Percentiles rank a stretch among this genome's conserved stretches.
These are phyloP conservation scores for Penicillium aurantiogriseum DNA, from an alignment of 2,329 filamentous ascomycete species.

Conservation along the genomic window DNA sequence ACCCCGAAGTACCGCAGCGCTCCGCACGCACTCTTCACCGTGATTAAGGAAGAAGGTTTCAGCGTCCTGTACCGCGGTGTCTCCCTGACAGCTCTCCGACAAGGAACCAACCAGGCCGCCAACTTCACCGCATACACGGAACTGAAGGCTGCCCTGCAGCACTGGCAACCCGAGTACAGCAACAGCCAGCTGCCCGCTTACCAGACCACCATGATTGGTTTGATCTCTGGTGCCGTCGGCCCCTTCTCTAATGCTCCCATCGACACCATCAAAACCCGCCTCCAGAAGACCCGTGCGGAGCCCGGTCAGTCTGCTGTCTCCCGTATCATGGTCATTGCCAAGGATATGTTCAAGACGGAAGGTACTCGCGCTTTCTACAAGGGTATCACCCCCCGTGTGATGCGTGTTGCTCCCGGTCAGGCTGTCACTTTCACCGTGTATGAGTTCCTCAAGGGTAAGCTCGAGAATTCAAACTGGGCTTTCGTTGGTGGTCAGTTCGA, in stretches of 20 bases:
- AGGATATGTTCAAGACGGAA: constrained; percentile 90
- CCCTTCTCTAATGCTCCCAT: constrained; percentile 96
- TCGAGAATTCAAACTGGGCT: constrained; percentile 64
- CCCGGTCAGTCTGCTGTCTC: constrained; percentile 76
- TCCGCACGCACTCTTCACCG: constrained; percentile 77
- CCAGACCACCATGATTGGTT: constrained; percentile 86
- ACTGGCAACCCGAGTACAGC: constrained; percentile 67
- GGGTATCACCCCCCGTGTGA: constrained; percentile 95
- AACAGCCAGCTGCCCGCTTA: constrained; percentile 71
- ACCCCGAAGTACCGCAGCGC: constrained; percentile 97
- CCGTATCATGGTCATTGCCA: constrained; percentile 74
- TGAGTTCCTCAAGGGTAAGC: constrained; percentile 69
- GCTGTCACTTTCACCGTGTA: constrained; percentile 75
- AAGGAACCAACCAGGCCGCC: constrained; percentile 95
- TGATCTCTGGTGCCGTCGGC: constrained; percentile 91
- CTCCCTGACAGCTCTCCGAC: constrained; percentile 84
- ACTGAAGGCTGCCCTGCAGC: constrained; percentile 76
- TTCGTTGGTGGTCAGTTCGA: constrained; percentile 64
- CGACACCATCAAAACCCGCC: constrained; percentile 95
- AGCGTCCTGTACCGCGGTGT: constrained; percentile 91
- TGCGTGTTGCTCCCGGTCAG: constrained; percentile 95
- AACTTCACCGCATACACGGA: constrained; percentile 99
- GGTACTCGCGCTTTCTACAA: constrained; percentile 96
- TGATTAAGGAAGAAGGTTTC: constrained; percentile 85
- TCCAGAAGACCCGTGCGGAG: constrained; percentile 85